Percentiles rank a stretch among this genome's conserved stretches.
Evolutionary conservation across 805 yeast species (phyloP).

Genomic region (Saccharomycopsis sp.): DNA sequence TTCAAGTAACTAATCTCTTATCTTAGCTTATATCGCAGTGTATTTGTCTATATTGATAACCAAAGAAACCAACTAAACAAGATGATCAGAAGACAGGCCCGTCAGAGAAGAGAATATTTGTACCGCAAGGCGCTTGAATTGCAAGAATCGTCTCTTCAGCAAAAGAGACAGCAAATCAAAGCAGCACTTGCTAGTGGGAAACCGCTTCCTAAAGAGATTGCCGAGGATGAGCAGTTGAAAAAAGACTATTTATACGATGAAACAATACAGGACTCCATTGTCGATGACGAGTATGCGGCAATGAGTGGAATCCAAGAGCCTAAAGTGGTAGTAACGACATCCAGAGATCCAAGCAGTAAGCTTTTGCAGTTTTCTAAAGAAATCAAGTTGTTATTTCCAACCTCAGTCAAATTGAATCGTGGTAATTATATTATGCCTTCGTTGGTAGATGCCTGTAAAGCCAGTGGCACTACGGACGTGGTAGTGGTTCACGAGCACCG

Average conservation of each 20-base stretch:
- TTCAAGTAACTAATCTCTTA: not conserved
- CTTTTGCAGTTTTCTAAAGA: conserved; percentile 91
- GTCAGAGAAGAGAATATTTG: conserved; percentile 91
- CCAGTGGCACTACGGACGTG: conserved; percentile 77
- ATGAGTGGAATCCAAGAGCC: conserved; percentile 88
- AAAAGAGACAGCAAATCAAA: conserved; percentile 78
- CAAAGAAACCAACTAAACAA: not conserved
- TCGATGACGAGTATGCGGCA: conserved; percentile 87
- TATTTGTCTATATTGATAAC: too few species aligned
- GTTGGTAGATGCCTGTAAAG: conserved; percentile 74
- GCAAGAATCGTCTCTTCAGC: conserved; percentile 80
- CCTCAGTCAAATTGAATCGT: conserved; percentile 81
- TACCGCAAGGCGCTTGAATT: conserved; percentile 84
- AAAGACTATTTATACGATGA: conserved; percentile 85
- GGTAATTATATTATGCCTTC: conserved; percentile 88
- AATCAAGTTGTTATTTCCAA: conserved; percentile 82
- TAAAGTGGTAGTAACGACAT: conserved; percentile 84
- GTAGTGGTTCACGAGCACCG: conserved; percentile 90
- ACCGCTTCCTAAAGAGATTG: conserved; percentile 80
- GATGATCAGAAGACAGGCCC: conserved; percentile 85
- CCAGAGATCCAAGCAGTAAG: conserved; percentile 83
- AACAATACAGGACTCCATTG: conserved; percentile 41
- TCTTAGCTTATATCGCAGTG: too few species aligned
- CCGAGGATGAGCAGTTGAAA: conserved; percentile 79
- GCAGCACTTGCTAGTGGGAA: conserved; percentile 90